Evolutionary conservation across 2,329 filamentous ascomycete species (phyloP).

Genomic region (Venturia oleaginea): DNA sequence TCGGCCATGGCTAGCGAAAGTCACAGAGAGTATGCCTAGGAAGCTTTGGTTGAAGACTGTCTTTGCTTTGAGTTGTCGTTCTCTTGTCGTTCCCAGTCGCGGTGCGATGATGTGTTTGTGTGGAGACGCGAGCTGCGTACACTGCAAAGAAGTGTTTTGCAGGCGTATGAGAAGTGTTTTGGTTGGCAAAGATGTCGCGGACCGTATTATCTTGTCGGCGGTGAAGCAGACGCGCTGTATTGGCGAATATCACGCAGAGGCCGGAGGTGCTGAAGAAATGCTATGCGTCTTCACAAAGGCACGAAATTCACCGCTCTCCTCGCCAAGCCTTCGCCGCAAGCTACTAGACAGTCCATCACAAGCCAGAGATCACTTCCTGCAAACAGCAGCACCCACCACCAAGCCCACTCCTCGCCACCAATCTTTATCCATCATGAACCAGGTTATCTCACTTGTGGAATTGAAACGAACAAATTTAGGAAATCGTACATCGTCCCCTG

Average conservation of each 20-base stretch:
- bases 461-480: too few relatives aligned
- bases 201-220: slow-evolving; percentile 3
- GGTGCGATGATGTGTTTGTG: not conserved
- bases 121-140: not conserved
- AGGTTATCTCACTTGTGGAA: too few relatives aligned
- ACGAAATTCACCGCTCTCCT: not conserved
- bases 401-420: too few relatives aligned
- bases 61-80: not conserved
- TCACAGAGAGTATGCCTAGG: slow-evolving; percentile 26
- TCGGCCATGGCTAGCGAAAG: slow-evolving; percentile 91
- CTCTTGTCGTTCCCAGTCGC: not conserved
- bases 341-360: too few relatives aligned
- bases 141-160: not conserved
- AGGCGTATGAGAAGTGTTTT: not conserved
- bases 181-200: not conserved
- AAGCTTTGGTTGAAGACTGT: not conserved
- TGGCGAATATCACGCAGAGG: not conserved
- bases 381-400: too few relatives aligned
- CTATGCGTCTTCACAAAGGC: not conserved
- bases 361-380: too few relatives aligned
- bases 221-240: not conserved
- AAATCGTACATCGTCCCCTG: too few relatives aligned
- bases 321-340: not conserved
- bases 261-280: not conserved
- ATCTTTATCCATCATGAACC: too few relatives aligned